Evolutionary conservation across 768 basidiomycete species (phyloP).

Genomic region (Russula virescens): DNA sequence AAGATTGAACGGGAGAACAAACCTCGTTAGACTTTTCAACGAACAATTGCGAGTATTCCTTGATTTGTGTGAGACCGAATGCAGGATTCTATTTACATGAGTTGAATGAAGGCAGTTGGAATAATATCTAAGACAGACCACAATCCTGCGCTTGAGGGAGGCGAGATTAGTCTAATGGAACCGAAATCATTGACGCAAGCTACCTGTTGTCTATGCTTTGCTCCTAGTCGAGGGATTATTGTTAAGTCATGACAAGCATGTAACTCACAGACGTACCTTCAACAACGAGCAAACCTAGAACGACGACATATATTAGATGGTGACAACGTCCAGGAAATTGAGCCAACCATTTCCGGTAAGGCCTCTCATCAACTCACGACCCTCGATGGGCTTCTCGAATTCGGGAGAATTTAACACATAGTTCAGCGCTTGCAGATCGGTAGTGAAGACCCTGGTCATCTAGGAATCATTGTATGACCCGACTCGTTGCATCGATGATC

Average conservation of each 20-base stretch:
- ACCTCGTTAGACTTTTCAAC: conserved; percentile 22
- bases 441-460: not conserved
- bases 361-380: not conserved
- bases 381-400: conserved; percentile 9
- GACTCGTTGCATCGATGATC: not conserved
- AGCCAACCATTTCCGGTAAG: conserved; percentile 12
- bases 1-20: not conserved
- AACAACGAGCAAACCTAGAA: conserved; percentile 14
- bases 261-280: conserved; percentile 7
- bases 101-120: not conserved
- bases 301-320: not conserved
- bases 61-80: conserved; percentile 16
- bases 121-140: conserved; percentile 3
- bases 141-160: conserved; percentile 12
- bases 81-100: conserved; percentile 13
- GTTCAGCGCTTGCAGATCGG: conserved; percentile 17
- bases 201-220: conserved; percentile 18
- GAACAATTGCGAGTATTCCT: conserved; percentile 12
- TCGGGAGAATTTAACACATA: conserved; percentile 12
- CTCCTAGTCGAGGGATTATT: not conserved
- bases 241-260: not conserved
- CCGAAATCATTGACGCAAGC: not conserved
- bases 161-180: not conserved
- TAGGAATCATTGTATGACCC: not conserved
- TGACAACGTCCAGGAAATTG: not conserved